phyloP scores from a whole-genome alignment of 768 basidiomycete genomes.

The Lactifluus piperatus region DNA sequence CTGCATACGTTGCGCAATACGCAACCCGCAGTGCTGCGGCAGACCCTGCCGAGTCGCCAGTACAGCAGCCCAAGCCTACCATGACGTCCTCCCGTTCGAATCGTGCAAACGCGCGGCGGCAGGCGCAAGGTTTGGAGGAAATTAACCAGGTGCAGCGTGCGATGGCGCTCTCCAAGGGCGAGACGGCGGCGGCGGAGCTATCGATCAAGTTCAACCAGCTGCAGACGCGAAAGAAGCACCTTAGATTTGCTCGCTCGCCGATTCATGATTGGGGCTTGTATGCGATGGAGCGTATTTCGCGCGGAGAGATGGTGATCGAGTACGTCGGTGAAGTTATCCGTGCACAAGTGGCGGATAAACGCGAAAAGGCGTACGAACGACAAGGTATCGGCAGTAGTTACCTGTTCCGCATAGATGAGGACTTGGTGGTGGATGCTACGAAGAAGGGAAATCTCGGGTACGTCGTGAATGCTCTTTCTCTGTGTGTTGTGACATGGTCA shows the following conservation, averaged over 20 bases:
- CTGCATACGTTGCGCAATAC: constrained; percentile 86
- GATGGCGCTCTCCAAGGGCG: constrained; percentile 66
- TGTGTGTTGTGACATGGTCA: too few species aligned
- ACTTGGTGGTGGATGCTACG: constrained; percentile 96
- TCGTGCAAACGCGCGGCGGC: constrained; percentile 84
- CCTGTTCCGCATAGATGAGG: constrained; percentile 95
- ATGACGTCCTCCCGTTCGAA: constrained; percentile 79
- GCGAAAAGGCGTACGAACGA: constrained; percentile 94
- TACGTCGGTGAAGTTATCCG: constrained; percentile 98
- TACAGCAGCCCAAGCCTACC: constrained; percentile 42
- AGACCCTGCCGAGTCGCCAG: constrained; percentile 36
- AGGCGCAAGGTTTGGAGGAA: constrained; percentile 89
- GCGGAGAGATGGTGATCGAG: constrained; percentile 98
- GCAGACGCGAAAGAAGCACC: constrained; percentile 94
- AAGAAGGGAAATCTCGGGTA: constrained; percentile 99
- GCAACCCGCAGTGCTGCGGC: constrained; percentile 46
- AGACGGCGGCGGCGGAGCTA: constrained; percentile 59
- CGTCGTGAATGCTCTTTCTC: constrained; percentile 33
- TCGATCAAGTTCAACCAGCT: constrained; percentile 98
- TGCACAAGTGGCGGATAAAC: constrained; percentile 90
- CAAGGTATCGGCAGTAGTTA: constrained; percentile 98
- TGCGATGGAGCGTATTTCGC: constrained; percentile 90
- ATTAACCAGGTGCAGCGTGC: constrained; percentile 85
- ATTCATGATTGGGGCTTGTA: constrained; percentile 99
- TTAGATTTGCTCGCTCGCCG: constrained; percentile 88